phyloP scores from a whole-genome alignment of 2,329 filamentous ascomycete species.

The Fusarium stilboides region DNA sequence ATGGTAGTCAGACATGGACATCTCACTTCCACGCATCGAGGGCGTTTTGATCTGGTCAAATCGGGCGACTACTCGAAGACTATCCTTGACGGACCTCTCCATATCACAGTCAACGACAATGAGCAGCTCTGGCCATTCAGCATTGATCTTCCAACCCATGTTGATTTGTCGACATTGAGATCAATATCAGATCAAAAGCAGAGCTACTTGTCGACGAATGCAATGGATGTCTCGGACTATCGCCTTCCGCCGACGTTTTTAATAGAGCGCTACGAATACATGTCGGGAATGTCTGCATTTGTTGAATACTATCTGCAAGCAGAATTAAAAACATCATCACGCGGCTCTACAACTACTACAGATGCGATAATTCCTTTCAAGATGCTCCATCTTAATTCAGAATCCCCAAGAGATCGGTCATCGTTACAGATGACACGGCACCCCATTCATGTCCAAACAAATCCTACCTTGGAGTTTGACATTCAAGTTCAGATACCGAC shows the following conservation, averaged over 20 bases:
- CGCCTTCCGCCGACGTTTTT: not conserved
- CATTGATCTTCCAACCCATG: fast-evolving
- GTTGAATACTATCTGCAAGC: constrained; percentile 2
- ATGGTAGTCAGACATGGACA: constrained; percentile 1
- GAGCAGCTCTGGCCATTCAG: not conserved
- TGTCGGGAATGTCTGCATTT: constrained; percentile 10
- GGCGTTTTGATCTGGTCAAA: not conserved
- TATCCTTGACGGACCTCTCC: not conserved
- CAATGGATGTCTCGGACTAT: not conserved
- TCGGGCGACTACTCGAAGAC: no score
- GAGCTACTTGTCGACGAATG: not conserved
- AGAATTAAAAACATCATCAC: not conserved
- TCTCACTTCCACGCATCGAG: constrained; percentile 7
- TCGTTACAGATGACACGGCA: not conserved
- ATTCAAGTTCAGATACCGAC: not conserved
- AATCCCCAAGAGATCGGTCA: not conserved
- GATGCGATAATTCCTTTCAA: not conserved
- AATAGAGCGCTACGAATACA: constrained; percentile 4
- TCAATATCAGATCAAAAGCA: not conserved
- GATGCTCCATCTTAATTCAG: not conserved
- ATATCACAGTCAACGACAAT: not conserved
- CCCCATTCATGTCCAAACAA: fast-evolving
- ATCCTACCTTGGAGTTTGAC: fast-evolving
- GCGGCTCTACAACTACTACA: not conserved
- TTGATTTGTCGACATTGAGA: not conserved